A percentile compares a stretch with the other conserved stretches of the same genome.
phyloP scores from a whole-genome alignment of 257 asterid species.

The Solanum clarkiae region DNA sequence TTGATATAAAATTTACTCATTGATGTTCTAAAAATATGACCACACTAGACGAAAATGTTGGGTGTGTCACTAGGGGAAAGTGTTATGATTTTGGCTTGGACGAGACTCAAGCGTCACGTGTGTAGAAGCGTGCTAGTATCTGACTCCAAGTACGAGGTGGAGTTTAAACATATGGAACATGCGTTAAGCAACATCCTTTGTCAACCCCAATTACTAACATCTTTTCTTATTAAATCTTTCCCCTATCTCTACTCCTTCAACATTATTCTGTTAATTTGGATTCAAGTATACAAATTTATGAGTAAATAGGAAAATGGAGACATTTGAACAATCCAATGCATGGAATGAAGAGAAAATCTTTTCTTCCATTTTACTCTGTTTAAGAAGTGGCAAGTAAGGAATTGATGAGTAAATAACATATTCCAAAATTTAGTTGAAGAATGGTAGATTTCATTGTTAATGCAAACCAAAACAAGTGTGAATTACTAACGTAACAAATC shows the following conservation, averaged over 20 bases:
- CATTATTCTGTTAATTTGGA: no score
- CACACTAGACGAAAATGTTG: no score
- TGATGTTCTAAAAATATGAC: no score
- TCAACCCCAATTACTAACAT: not conserved
- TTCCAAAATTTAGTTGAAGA: not conserved
- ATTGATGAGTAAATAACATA: not conserved
- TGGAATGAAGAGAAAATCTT: not conserved
- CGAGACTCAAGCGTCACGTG: slow-evolving; percentile 41
- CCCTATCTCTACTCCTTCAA: no score
- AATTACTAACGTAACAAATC: slow-evolving; percentile 11
- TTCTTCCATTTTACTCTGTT: not conserved
- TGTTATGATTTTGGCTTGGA: slow-evolving; percentile 8
- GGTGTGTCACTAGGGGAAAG: not conserved
- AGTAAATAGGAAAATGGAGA: not conserved
- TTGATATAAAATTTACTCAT: no score
- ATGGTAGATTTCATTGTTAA: not conserved
- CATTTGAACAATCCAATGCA: not conserved
- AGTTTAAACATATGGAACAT: slow-evolving; percentile 22
- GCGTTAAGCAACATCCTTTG: slow-evolving; percentile 92
- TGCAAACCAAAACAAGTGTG: not conserved
- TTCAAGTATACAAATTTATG: not conserved
- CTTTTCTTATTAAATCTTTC: no score
- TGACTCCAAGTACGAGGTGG: slow-evolving; percentile 26
- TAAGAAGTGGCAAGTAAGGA: not conserved
- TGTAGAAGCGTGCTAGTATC: slow-evolving; percentile 31